Evolutionary conservation across 768 basidiomycete genomes (phyloP), one percentile per base, ranked within the genome.

Genomic region (Tulasnella calospora): DNA sequence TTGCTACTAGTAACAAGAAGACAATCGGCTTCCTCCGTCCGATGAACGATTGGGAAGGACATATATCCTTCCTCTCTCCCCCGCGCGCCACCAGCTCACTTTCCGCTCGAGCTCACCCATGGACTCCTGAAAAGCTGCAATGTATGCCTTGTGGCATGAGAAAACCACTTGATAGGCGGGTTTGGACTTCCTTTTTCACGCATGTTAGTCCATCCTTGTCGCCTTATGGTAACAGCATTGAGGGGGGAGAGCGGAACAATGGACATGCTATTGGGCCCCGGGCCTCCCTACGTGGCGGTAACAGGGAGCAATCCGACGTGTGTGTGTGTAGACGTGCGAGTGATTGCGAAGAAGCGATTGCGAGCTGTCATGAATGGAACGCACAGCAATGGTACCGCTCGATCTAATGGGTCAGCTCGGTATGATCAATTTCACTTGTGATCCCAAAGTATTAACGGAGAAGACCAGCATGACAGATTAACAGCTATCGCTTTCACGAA

Each of bases 101-200:
- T 30, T 61, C 23, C 57, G 30, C 7, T 61, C 57, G n/a, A 61
- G 57, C 57, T 61, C 57, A 61, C 57, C 57, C 57, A 30, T 61
- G 46, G 46, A 47, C 46, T 30, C 57, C 30, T 30, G 30, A 61
- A 61, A 61, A 30, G 30, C 23, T 8, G 23, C 23, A 6, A 6
- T 27, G 30, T n/a, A n/a, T 61, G 57, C 57, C 57, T 61, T 61
- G 57, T 61, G 57, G 57, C 57, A 61, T 61, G 57, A 61, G 57
- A 61, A 61, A 61, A n/a, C 23, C 21, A n/a, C 57, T 61, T n/a
- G 23, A 23, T 30, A 61, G 57, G 57, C 57, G 57, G 57, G 57
- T 61, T n/a, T 61, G 30, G 12, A 30, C 30, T 61, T 30, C 57
- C 57, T 61, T 30, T 61, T 61, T 23, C 5, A 27, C 9, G 57